Conservation (phyloP, 768 basidiomycete species). For the Pisolithus sp. region DNA sequence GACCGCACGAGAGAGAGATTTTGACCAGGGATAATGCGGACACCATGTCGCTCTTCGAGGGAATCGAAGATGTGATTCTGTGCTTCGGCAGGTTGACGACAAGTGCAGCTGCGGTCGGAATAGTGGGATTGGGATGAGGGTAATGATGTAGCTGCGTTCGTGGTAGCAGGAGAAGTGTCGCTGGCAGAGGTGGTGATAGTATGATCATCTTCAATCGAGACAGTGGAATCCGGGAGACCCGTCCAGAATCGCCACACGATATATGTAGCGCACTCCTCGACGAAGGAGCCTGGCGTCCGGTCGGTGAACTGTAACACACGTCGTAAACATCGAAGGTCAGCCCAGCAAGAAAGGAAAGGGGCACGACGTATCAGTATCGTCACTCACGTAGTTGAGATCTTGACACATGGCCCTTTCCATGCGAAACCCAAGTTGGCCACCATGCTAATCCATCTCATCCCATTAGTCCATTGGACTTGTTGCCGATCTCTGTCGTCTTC, state of each 20-base stretch:
- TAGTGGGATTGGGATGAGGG: constrained; percentile 23
- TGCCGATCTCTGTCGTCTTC: constrained; percentile 38
- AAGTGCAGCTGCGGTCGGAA: constrained; percentile 72
- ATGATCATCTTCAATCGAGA: constrained; percentile 3
- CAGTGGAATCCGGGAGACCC: constrained; percentile 26
- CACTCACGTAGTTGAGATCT: constrained; percentile 79
- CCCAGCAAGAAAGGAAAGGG: neutral
- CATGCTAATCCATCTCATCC: constrained; percentile 67
- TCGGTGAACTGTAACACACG: constrained; percentile 61
- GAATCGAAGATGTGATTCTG: constrained; percentile 91
- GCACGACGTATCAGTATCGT: too few species aligned
- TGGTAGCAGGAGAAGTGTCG: neutral
- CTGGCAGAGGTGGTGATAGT: constrained; percentile 11
- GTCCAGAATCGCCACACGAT: constrained; percentile 86
- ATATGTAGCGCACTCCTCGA: constrained; percentile 78
- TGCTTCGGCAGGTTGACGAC: constrained; percentile 81
- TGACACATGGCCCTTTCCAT: constrained; percentile 76
- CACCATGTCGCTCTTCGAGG: constrained; percentile 74
- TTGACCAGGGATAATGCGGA: constrained; percentile 76
- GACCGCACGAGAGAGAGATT: constrained; percentile 79
- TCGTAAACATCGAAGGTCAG: too few species aligned
- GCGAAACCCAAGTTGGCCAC: constrained; percentile 70
- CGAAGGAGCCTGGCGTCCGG: constrained; percentile 78
- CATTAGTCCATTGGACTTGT: constrained; percentile 7
- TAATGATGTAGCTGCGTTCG: neutral